These are phyloP conservation scores for Ogataea zsoltii DNA, from an alignment of 805 yeast genomes.

Conservation along the genomic window DNA sequence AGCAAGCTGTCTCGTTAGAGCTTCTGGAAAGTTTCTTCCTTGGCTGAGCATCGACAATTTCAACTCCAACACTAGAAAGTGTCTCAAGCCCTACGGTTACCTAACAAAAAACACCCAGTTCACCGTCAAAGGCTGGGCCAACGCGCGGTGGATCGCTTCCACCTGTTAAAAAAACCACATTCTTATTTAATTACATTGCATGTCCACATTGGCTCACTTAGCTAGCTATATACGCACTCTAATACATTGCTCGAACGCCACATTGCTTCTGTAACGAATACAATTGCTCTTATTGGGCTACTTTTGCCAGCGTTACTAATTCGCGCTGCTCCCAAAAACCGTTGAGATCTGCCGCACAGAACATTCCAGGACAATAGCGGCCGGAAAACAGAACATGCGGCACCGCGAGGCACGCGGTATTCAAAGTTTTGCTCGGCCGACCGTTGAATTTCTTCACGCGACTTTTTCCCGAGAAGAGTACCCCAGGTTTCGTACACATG, in stretches of 20 bases:
- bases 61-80: slow-evolving; percentile 14
- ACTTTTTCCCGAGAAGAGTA: too few species aligned
- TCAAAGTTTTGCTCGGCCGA: not conserved
- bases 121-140: slow-evolving; percentile 53
- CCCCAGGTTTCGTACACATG: too few species aligned
- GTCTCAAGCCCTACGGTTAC: slow-evolving; percentile 31
- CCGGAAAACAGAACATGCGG: not conserved
- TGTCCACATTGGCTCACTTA: slow-evolving; percentile 2
- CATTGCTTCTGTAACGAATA: too few species aligned
- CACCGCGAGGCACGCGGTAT: not conserved
- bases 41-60: slow-evolving; percentile 30
- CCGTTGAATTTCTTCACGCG: not conserved
- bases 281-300: not conserved
- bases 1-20: slow-evolving; percentile 22
- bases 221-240: not conserved
- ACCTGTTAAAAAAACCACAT: too few species aligned
- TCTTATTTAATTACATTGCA: not conserved
- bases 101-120: slow-evolving; percentile 38
- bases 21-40: slow-evolving; percentile 29
- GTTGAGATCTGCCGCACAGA: slow-evolving; percentile 1
- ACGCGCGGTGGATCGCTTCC: slow-evolving; percentile 42
- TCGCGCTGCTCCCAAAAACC: slow-evolving; percentile 3
- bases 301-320: not conserved
- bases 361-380: slow-evolving; percentile 2
- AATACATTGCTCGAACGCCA: not conserved